phyloP scores from a whole-genome alignment of 139 green algal genomes.

The Nannochloris sp. region DNA sequence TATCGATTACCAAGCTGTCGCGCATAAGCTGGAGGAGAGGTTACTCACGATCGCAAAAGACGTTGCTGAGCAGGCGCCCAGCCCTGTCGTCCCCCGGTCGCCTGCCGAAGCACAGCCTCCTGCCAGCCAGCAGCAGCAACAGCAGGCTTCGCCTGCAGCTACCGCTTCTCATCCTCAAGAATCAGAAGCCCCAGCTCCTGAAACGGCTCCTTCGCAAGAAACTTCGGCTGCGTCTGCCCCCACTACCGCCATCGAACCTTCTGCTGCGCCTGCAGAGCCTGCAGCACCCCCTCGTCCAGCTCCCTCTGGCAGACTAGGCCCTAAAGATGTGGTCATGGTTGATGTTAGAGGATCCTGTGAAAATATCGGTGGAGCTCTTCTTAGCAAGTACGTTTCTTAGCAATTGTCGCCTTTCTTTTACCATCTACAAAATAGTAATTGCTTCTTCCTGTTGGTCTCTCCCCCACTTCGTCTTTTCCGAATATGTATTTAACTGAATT shows the following conservation, averaged over 20 bases:
- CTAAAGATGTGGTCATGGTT: slow-evolving; percentile 8
- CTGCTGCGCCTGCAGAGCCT: background rate
- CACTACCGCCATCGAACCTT: background rate
- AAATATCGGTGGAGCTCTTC: background rate
- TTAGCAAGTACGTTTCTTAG: background rate
- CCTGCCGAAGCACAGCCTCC: background rate
- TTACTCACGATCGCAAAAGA: background rate
- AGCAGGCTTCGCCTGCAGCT: background rate
- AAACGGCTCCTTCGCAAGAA: too few species aligned
- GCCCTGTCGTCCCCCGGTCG: background rate
- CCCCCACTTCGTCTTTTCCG: too few species aligned
- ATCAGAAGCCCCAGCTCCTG: background rate
- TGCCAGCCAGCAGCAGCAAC: background rate
- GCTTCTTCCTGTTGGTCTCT: too few species aligned
- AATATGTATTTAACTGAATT: too few species aligned
- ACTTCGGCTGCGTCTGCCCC: too few species aligned
- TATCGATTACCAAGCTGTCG: background rate
- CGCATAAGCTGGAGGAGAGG: background rate
- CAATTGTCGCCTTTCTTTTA: too few species aligned
- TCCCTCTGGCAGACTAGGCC: slow-evolving; percentile 22
- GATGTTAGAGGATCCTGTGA: background rate
- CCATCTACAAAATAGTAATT: too few species aligned
- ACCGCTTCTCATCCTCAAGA: background rate
- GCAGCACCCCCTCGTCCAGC: background rate
- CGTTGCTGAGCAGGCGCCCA: background rate